Evolutionary conservation across 352 stramenopile species (phyloP), one percentile per base, ranked within the genome.

Genomic region (Globisporangium acanthophoron): DNA sequence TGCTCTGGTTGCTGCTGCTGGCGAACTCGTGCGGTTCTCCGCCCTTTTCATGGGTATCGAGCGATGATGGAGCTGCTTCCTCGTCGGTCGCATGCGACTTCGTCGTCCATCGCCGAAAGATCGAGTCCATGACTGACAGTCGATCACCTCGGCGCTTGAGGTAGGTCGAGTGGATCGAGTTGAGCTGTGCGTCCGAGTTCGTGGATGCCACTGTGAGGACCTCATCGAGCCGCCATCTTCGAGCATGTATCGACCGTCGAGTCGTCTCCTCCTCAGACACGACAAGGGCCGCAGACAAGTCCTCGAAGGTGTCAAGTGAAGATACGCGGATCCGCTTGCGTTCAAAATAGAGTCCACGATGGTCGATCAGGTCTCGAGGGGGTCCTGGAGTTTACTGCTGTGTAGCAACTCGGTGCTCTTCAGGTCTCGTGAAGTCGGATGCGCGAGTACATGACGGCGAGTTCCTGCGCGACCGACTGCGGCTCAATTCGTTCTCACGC

Each of bases 41-140:
- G 18, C 49, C 29, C 27, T 44, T 37, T 13, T 54, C 24, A 13
- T 15, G 49, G 21, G 13, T 33, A 45, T 54, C 58, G 41, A 64
- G 31, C 29, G 51, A 35, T 18, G 55, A 27, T 50, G 35, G n/a
- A 58, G 44, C 20, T 49, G 45, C 20, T 3, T 37, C 49, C 31
- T 57, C 53, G 18, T 57, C 53, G 18, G 2, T 56, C 53, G 3
- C 21, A 9, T 45, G 39, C n/a, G 37, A 12, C n/a, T 39, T 53
- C 15, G 31, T 3, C 16, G 40, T 21, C 35, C 40, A 56, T 6
- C 40, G 24, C 33, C 52, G 11, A 20, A 56, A 47, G 40, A 48
- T 24, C 45, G 52, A 13, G 20, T 48, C 52, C 35, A 56, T 56
- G 37, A n/a, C 13, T 56, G n/a, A 20, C 18, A 27, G 24, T 49